These are phyloP conservation scores for Cydonia oblonga DNA, from an alignment of 331 rosid species.

Conservation along the genomic window DNA sequence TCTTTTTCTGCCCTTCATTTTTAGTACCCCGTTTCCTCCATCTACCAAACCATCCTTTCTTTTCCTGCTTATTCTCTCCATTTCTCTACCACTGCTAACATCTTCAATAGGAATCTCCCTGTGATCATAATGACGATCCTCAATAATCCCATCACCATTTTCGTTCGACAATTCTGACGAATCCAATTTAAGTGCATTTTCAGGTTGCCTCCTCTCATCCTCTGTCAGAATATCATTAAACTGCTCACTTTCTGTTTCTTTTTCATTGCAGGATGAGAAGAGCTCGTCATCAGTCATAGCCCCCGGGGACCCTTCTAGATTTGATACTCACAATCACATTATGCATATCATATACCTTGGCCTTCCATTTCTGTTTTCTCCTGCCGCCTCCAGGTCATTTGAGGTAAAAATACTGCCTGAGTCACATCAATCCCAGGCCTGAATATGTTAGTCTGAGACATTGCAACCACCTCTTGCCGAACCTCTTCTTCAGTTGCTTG, in stretches of 20 bases:
- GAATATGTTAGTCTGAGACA: constrained; percentile 90
- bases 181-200: constrained; percentile 73
- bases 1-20: constrained; percentile 43
- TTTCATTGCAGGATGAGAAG: constrained; percentile 68
- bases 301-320: constrained; percentile 87
- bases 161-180: constrained; percentile 41
- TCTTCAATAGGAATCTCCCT: constrained; percentile 76
- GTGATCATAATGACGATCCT: constrained; percentile 53
- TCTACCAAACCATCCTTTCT: constrained; percentile 95
- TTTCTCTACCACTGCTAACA: constrained; percentile 27
- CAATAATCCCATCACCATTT: constrained; percentile 45
- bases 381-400: constrained; percentile 91
- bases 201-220: constrained; percentile 86
- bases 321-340: constrained; percentile 89
- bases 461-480: constrained; percentile 74
- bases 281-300: constrained; percentile 90
- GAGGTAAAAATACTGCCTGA: constrained; percentile 93
- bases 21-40: constrained; percentile 83
- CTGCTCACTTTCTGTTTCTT: constrained; percentile 75
- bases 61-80: constrained; percentile 67
- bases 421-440: constrained; percentile 97
- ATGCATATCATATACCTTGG: constrained; percentile 96
- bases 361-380: constrained; percentile 83
- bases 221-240: constrained; percentile 67
- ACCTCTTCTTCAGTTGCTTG: constrained; percentile 82